These are phyloP conservation scores for Starmerella bombicola DNA, from an alignment of 805 yeast genomes.

Conservation along the genomic window DNA sequence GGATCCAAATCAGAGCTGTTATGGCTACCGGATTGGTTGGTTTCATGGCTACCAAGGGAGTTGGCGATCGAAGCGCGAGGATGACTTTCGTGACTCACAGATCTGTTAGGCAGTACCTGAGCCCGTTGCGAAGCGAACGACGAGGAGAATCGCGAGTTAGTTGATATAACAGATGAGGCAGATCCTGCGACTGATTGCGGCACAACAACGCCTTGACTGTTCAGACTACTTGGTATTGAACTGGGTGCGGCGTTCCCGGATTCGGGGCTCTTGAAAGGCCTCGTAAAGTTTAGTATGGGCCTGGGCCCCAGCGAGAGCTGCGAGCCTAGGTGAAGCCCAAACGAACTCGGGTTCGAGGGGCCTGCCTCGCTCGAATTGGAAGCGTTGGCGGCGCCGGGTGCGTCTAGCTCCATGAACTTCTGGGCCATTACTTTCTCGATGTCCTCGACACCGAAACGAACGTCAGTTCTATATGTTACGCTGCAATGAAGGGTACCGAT, in stretches of 20 bases:
- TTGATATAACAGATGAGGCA: constrained; percentile 11
- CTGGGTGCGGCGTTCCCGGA: constrained; percentile 3
- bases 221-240: background rate
- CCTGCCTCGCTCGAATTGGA: constrained; percentile 1
- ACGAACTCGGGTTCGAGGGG: constrained; percentile 3
- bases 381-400: constrained; percentile 11
- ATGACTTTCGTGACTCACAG: constrained; percentile 33
- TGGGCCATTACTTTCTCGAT: constrained; percentile 51
- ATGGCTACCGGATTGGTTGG: background rate
- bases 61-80: constrained; percentile 31
- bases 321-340: constrained; percentile 2
- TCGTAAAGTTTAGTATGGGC: constrained; percentile 19
- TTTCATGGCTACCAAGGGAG: constrained; percentile 12
- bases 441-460: constrained; percentile 53
- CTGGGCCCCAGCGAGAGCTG: constrained; percentile 13
- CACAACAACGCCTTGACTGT: constrained; percentile 2
- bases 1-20: constrained; percentile 25
- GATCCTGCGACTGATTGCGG: constrained; percentile 15
- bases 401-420: constrained; percentile 42
- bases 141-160: constrained; percentile 25
- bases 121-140: constrained; percentile 29
- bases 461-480: constrained; percentile 65
- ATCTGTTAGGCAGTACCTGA: constrained; percentile 6
- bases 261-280: constrained; percentile 18
- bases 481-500: constrained; percentile 62